phyloP scores from a whole-genome alignment of 1,284 basidiomycete species.

The Leucoagaricus sp. region DNA sequence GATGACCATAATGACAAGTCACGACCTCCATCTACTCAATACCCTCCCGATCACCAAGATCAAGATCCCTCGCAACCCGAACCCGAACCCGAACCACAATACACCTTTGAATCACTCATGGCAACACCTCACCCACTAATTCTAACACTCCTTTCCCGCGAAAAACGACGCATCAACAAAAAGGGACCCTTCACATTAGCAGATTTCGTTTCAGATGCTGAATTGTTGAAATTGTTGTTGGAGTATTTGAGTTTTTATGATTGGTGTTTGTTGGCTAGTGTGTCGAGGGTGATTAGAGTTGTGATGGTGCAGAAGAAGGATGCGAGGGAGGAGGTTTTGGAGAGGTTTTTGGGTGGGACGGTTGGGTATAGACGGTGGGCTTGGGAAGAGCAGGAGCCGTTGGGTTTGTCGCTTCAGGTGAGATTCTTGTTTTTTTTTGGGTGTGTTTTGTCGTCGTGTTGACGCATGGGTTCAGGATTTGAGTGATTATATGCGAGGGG shows the following conservation, averaged over 20 bases:
- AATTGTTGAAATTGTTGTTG: constrained; percentile 54
- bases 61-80: background rate
- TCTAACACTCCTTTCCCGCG: background rate
- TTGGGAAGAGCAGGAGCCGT: constrained; percentile 57
- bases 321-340: constrained; percentile 63
- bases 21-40: background rate
- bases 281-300: constrained; percentile 53
- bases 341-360: constrained; percentile 57
- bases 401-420: constrained; percentile 62
- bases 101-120: background rate
- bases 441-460: background rate
- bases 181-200: constrained; percentile 50
- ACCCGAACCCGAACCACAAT: background rate
- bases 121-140: constrained; percentile 9
- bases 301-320: constrained; percentile 48
- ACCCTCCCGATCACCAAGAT: background rate
- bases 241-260: constrained; percentile 62
- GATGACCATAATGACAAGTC: too few relatives aligned
- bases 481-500: constrained; percentile 74
- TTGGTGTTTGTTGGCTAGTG: constrained; percentile 59
- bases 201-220: constrained; percentile 49
- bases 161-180: background rate
- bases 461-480: constrained; percentile 54
- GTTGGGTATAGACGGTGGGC: constrained; percentile 72
- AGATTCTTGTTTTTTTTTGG: constrained; percentile 23